Conservation (phyloP, 2,329 filamentous ascomycete species). For the Knufia petricola region DNA sequence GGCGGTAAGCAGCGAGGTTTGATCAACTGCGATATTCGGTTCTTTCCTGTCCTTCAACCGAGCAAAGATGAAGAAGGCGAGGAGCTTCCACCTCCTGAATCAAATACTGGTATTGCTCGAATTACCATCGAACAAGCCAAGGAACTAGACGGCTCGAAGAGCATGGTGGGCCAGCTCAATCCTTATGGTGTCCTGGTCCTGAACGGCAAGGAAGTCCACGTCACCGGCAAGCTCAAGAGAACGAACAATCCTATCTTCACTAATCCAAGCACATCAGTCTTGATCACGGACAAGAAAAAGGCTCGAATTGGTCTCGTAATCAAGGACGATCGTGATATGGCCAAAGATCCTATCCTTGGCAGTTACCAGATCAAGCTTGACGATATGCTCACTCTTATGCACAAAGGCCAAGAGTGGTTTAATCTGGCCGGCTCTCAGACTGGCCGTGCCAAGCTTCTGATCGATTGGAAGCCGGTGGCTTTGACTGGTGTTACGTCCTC, state of each 20-base stretch:
- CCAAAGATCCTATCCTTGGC: constrained; percentile 72
- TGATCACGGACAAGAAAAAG: constrained; percentile 86
- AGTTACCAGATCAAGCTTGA: constrained; percentile 93
- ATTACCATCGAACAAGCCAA: constrained; percentile 95
- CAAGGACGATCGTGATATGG: constrained; percentile 87
- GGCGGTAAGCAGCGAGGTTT: constrained; percentile 77
- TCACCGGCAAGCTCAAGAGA: constrained; percentile 85
- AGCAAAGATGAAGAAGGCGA: constrained; percentile 66
- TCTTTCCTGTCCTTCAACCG: constrained; percentile 83
- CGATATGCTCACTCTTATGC: constrained; percentile 82
- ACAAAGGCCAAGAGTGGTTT: constrained; percentile 94
- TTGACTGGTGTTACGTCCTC: constrained; percentile 69
- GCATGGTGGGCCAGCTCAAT: constrained; percentile 79
- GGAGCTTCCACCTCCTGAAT: constrained; percentile 70
- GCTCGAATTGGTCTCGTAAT: constrained; percentile 85
- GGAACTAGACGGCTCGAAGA: constrained; percentile 86
- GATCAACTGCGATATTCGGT: constrained; percentile 72
- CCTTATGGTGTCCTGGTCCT: constrained; percentile 82
- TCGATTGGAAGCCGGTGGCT: constrained; percentile 92
- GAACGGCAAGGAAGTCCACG: constrained; percentile 84
- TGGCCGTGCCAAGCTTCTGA: constrained; percentile 78
- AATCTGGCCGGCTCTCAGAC: constrained; percentile 70
- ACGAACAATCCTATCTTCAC: constrained; percentile 97
- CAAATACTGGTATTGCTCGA: constrained; percentile 85
- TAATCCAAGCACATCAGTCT: constrained; percentile 82